Evolutionary conservation across 768 basidiomycete genomes (phyloP).

Genomic region (Boletus speciosus): DNA sequence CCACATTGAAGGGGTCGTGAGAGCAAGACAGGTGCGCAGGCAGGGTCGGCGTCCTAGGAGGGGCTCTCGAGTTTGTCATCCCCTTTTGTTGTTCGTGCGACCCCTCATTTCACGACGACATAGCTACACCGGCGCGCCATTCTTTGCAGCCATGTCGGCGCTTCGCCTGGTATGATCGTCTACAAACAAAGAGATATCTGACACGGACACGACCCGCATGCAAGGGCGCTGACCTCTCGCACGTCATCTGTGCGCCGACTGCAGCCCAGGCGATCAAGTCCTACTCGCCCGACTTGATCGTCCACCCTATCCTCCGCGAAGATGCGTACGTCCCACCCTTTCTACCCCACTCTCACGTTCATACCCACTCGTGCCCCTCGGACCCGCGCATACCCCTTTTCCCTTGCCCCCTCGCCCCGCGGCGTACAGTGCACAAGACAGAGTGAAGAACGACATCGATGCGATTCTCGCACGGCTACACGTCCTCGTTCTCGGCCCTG

Average conservation of each 20-base stretch:
- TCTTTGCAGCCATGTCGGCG: conserved; percentile 90
- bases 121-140: conserved; percentile 97
- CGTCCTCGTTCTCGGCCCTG: conserved; percentile 90
- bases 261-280: conserved; percentile 94
- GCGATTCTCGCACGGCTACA: conserved; percentile 83
- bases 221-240: conserved; percentile 90
- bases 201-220: neutral
- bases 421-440: conserved; percentile 41
- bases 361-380: neutral
- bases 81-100: neutral
- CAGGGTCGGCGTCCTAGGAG: conserved; percentile 90
- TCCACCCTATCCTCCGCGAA: conserved; percentile 85
- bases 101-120: neutral
- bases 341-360: neutral
- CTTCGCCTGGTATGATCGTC: conserved; percentile 61
- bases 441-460: conserved; percentile 51
- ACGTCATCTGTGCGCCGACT: conserved; percentile 93
- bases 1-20: neutral
- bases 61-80: conserved; percentile 78
- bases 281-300: conserved; percentile 95
- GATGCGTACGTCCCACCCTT: conserved; percentile 47
- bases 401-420: too few species aligned
- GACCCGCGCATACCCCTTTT: too few species aligned
- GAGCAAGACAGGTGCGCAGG: conserved; percentile 40
- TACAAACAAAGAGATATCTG: neutral